Percentiles rank a stretch among this genome's conserved stretches.
Evolutionary conservation across 2,329 filamentous ascomycete species (phyloP).

Genomic region (Fusarium pseudocircinatum): DNA sequence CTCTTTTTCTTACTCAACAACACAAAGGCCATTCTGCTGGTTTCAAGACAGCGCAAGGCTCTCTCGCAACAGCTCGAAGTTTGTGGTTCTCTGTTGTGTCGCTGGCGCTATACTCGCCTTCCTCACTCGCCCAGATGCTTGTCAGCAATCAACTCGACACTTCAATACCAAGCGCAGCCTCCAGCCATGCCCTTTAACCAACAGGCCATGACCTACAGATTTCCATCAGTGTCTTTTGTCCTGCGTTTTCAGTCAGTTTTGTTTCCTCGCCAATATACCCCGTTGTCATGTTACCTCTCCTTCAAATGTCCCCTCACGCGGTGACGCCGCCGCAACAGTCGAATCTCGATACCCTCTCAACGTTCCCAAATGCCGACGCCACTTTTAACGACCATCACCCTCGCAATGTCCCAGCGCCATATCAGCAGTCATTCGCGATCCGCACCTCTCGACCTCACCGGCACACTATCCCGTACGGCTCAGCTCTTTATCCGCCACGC

Average conservation of each 20-base stretch:
- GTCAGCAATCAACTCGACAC: slow-evolving; percentile 41
- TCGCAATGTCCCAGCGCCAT: slow-evolving; percentile 41
- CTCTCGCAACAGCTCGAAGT: slow-evolving; percentile 12
- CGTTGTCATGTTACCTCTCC: slow-evolving; percentile 59
- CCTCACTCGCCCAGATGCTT: slow-evolving; percentile 52
- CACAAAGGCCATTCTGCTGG: neutral
- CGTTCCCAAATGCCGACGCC: slow-evolving; percentile 27
- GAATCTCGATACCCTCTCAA: slow-evolving; percentile 50
- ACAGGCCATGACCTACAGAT: slow-evolving; percentile 55
- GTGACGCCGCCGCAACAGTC: slow-evolving; percentile 56
- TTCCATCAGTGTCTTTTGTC: slow-evolving; percentile 40
- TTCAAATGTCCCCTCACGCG: slow-evolving; percentile 62
- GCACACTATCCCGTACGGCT: slow-evolving; percentile 22
- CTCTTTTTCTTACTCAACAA: neutral
- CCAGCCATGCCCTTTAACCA: slow-evolving; percentile 52
- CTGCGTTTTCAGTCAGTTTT: slow-evolving; percentile 41
- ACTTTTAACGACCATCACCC: slow-evolving; percentile 37
- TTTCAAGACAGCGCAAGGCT: slow-evolving; percentile 4
- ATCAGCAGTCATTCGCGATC: slow-evolving; percentile 47
- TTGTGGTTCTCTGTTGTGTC: slow-evolving; percentile 19
- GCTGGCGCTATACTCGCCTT: slow-evolving; percentile 40
- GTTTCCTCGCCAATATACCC: slow-evolving; percentile 40
- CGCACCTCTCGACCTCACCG: slow-evolving; percentile 45
- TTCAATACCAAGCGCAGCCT: slow-evolving; percentile 30
- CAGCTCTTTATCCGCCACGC: slow-evolving; percentile 42